Conservation (phyloP, 225 moss, liverwort and hornwort genomes). For the Lunularia cruciata region DNA sequence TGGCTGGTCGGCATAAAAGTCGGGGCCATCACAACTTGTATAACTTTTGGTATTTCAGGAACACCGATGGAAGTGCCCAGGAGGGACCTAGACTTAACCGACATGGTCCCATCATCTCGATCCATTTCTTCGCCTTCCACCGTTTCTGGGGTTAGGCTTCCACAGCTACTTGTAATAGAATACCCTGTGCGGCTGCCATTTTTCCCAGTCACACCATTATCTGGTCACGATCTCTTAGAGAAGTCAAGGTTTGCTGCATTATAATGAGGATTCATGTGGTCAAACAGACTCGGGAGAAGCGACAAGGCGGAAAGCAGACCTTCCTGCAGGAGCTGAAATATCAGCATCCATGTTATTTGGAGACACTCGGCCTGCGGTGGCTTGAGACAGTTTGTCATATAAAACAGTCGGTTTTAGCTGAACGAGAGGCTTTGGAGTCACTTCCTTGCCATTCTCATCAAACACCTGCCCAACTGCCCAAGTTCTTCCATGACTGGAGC, state of each 20-base stretch:
- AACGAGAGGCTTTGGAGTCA: constrained; percentile 85
- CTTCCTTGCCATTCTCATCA: constrained; percentile 85
- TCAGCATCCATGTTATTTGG: constrained; percentile 33
- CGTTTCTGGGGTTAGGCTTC: constrained; percentile 92
- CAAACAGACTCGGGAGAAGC: not conserved
- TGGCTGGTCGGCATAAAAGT: constrained; percentile 34
- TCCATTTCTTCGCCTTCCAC: constrained; percentile 69
- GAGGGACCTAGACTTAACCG: constrained; percentile 61
- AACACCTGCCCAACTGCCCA: constrained; percentile 67
- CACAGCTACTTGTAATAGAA: constrained; percentile 84
- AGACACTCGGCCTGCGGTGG: constrained; percentile 47
- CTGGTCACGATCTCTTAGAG: not conserved
- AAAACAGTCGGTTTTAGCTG: constrained; percentile 77
- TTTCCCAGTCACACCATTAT: not conserved
- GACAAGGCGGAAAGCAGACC: constrained; percentile 32
- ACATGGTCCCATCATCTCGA: constrained; percentile 65
- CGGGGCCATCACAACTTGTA: constrained; percentile 63
- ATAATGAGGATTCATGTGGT: not conserved
- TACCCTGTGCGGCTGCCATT: constrained; percentile 67
- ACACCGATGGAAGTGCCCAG: constrained; percentile 47
- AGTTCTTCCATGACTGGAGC: constrained; percentile 28
- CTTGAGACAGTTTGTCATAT: constrained; percentile 58
- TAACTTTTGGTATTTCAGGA: constrained; percentile 45
- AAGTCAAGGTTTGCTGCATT: not conserved
- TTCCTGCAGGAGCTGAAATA: constrained; percentile 59